phyloP scores from a whole-genome alignment of 2,329 filamentous ascomycete species.

The Zasmidium angulare region DNA sequence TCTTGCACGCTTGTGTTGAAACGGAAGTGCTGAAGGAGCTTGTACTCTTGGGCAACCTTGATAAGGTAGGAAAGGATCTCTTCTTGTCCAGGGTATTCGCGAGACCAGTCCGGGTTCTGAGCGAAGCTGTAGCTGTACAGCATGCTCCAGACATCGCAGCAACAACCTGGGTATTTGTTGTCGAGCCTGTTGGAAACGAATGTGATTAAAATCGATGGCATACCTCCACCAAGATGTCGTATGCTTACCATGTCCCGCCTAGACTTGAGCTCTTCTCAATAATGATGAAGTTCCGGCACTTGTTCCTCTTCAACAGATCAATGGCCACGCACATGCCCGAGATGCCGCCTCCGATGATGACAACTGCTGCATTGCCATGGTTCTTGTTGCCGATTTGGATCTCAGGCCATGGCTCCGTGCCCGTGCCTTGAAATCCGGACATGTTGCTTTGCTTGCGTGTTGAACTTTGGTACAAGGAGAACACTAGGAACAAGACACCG shows the following conservation, averaged over 20 bases:
- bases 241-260: slow-evolving; percentile 51
- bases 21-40: slow-evolving; percentile 57
- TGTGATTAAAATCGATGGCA: too few relatives aligned
- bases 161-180: slow-evolving; percentile 55
- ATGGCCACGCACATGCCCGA: slow-evolving; percentile 58
- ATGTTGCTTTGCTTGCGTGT: not conserved
- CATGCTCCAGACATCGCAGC: slow-evolving; percentile 48
- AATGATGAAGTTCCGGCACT: slow-evolving; percentile 57
- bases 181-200: slow-evolving; percentile 39
- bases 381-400: slow-evolving; percentile 50
- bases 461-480: too few relatives aligned
- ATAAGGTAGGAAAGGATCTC: slow-evolving; percentile 60
- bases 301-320: slow-evolving; percentile 54
- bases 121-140: slow-evolving; percentile 63
- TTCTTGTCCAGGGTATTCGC: slow-evolving; percentile 60
- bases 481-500: not conserved
- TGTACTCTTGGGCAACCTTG: slow-evolving; percentile 53
- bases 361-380: slow-evolving; percentile 53
- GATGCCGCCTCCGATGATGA: slow-evolving; percentile 54
- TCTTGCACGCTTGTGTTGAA: slow-evolving; percentile 57
- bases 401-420: slow-evolving; percentile 46
- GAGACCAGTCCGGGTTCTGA: slow-evolving; percentile 58
- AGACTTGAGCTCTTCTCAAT: slow-evolving; percentile 56
- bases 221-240: not conserved
- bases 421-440: slow-evolving; percentile 30